These are phyloP conservation scores for Aspergillus neotritici DNA, from an alignment of 2,329 filamentous ascomycete genomes.

Conservation along the genomic window DNA sequence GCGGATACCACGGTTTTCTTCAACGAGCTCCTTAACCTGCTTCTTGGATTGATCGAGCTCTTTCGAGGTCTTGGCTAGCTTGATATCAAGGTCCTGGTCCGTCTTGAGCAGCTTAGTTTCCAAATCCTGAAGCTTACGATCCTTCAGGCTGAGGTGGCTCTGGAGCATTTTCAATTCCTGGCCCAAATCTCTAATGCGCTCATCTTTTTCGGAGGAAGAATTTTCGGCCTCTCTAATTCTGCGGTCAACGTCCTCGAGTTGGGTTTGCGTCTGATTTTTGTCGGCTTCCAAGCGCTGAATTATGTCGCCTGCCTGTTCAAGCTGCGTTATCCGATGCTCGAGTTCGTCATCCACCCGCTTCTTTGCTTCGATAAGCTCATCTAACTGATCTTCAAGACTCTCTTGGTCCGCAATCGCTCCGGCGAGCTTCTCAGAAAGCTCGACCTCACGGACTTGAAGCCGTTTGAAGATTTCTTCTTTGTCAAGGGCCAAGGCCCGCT, in stretches of 20 bases:
- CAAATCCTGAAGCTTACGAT: constrained; percentile 81
- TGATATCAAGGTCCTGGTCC: constrained; percentile 84
- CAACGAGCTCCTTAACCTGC: constrained; percentile 68
- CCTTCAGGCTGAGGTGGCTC: constrained; percentile 82
- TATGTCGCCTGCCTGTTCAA: constrained; percentile 85
- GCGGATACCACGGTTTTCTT: constrained; percentile 77
- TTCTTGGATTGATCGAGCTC: constrained; percentile 69
- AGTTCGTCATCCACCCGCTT: constrained; percentile 82
- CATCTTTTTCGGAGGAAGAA: constrained; percentile 65
- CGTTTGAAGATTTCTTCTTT: constrained; percentile 99
- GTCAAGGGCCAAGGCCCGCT: constrained; percentile 88
- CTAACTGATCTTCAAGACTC: constrained; percentile 85
- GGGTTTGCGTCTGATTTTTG: constrained; percentile 66
- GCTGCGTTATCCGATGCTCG: constrained; percentile 68
- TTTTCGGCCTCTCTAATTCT: constrained; percentile 66
- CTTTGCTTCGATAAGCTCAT: constrained; percentile 81
- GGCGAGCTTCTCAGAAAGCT: constrained; percentile 86
- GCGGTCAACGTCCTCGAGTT: constrained; percentile 63
- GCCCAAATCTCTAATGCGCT: constrained; percentile 68
- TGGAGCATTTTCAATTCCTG: constrained; percentile 88
- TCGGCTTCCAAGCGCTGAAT: constrained; percentile 82
- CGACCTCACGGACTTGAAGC: constrained; percentile 83
- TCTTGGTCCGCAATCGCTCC: constrained; percentile 93
- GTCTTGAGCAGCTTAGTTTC: constrained; percentile 76
- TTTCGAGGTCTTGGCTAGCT: constrained; percentile 70